A percentile compares a stretch with the other conserved stretches of the same genome.
These are phyloP conservation scores for Metschnikowia santaceciliae DNA, from an alignment of 805 yeast species.

Conservation along the genomic window DNA sequence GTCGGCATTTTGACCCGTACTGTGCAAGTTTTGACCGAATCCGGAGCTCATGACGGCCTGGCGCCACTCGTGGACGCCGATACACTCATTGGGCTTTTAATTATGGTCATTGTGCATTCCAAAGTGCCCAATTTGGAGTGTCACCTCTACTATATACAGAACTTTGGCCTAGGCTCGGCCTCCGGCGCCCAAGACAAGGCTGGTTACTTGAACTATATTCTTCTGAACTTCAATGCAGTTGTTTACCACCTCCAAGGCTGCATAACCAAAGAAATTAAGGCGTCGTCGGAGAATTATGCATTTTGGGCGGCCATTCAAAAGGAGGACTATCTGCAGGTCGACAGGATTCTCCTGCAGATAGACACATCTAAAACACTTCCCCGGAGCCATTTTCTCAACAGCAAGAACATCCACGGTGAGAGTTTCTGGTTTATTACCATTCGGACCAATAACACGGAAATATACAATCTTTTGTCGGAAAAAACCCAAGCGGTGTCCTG, in stretches of 20 bases:
- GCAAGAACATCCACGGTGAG: constrained; percentile 51
- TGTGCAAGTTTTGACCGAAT: constrained; percentile 45
- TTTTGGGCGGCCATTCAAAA: constrained; percentile 51
- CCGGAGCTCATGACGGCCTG: constrained; percentile 1
- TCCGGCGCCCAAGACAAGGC: background rate
- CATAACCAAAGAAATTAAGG: constrained; percentile 28
- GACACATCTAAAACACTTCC: constrained; percentile 15
- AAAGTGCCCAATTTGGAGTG: constrained; percentile 54
- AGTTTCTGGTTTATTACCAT: constrained; percentile 66
- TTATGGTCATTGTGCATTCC: constrained; percentile 66
- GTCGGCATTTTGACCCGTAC: constrained; percentile 48
- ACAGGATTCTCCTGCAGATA: constrained; percentile 13
- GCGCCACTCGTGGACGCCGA: constrained; percentile 68
- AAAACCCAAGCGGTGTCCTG: constrained; percentile 49
- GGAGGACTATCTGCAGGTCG: constrained; percentile 21
- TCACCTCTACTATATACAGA: constrained; percentile 62
- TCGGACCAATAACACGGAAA: constrained; percentile 39
- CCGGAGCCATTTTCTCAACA: constrained; percentile 20
- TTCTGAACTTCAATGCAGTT: constrained; percentile 83
- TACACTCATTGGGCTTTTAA: constrained; percentile 64
- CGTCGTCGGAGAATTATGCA: constrained; percentile 46
- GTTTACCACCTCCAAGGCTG: constrained; percentile 49
- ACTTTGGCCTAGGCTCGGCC: constrained; percentile 41
- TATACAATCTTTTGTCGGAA: constrained; percentile 46
- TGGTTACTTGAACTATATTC: constrained; percentile 70